These are phyloP conservation scores for Lichtheimia ornata DNA, from an alignment of 371 early-diverging fungal genomes.

Conservation along the genomic window DNA sequence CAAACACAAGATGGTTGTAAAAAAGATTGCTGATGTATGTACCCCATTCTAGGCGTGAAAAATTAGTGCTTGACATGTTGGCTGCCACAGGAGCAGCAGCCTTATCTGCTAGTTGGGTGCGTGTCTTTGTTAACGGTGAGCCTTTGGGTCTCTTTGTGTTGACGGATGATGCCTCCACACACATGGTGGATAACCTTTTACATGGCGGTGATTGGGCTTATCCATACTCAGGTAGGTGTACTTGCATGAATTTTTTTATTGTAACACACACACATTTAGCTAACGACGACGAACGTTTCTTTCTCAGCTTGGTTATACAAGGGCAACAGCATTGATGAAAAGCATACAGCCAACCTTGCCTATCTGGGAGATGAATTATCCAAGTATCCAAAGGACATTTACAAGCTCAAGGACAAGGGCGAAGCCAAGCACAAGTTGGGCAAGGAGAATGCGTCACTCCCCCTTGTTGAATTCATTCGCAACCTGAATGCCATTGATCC, in stretches of 20 bases:
- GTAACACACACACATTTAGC: conserved; percentile 3
- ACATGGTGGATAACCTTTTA: conserved; percentile 44
- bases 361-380: conserved; percentile 44
- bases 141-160: conserved; percentile 52
- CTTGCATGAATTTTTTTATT: not conserved
- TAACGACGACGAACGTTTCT: not conserved
- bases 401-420: conserved; percentile 42
- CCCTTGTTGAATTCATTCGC: conserved; percentile 32
- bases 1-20: conserved; percentile 2
- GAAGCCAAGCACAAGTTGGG: conserved; percentile 21
- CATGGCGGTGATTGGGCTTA: conserved; percentile 33
- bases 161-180: conserved; percentile 56
- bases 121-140: conserved; percentile 52
- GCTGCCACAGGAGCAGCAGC: conserved; percentile 56
- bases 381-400: conserved; percentile 36
- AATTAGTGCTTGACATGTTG: conserved; percentile 46
- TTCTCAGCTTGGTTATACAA: conserved; percentile 39
- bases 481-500: conserved; percentile 29
- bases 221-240: conserved; percentile 21
- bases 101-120: conserved; percentile 49
- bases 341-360: conserved; percentile 34
- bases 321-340: conserved; percentile 35
- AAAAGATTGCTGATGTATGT: not conserved
- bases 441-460: conserved; percentile 23
- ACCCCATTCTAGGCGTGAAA: conserved; percentile 39